Percentiles rank a stretch among this genome's conserved stretches.
phyloP scores from a whole-genome alignment of 2,329 filamentous ascomycete genomes.

The Juglanconis juglandina region DNA sequence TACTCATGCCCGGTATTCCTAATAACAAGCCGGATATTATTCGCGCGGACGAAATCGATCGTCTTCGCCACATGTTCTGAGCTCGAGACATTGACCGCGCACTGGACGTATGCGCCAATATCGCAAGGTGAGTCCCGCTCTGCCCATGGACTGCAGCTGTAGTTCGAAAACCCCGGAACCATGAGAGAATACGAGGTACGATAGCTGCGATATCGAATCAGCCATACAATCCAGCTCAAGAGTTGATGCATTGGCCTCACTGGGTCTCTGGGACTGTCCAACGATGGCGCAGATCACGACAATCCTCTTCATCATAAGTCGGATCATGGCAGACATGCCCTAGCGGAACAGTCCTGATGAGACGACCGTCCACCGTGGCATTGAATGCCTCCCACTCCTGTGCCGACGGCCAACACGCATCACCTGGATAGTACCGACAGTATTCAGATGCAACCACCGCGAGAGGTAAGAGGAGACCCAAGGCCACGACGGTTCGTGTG shows the following conservation, averaged over 20 bases:
- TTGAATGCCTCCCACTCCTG: conserved; percentile 34
- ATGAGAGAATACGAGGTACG: background rate
- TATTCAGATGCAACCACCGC: background rate
- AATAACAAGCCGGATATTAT: background rate
- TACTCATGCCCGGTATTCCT: conserved; percentile 32
- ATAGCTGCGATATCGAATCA: background rate
- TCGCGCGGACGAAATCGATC: background rate
- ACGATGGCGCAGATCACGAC: background rate
- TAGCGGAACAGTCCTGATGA: conserved; percentile 36
- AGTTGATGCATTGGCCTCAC: background rate
- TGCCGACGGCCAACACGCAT: background rate
- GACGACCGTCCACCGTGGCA: conserved; percentile 38
- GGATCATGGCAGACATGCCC: background rate
- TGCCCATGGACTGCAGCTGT: conserved; percentile 34
- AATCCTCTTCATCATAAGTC: background rate
- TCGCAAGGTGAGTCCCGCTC: conserved; percentile 38
- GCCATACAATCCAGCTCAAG: background rate
- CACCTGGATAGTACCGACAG: background rate
- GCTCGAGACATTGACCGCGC: conserved; percentile 24
- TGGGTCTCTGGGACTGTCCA: background rate
- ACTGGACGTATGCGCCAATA: conserved; percentile 34
- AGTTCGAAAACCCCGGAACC: background rate
- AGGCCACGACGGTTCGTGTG: too few relatives aligned
- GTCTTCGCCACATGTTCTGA: conserved; percentile 16
- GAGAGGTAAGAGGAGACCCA: too few relatives aligned